Conservation (phyloP, 2,329 filamentous ascomycete genomes). For the Hypoxylon sp. region DNA sequence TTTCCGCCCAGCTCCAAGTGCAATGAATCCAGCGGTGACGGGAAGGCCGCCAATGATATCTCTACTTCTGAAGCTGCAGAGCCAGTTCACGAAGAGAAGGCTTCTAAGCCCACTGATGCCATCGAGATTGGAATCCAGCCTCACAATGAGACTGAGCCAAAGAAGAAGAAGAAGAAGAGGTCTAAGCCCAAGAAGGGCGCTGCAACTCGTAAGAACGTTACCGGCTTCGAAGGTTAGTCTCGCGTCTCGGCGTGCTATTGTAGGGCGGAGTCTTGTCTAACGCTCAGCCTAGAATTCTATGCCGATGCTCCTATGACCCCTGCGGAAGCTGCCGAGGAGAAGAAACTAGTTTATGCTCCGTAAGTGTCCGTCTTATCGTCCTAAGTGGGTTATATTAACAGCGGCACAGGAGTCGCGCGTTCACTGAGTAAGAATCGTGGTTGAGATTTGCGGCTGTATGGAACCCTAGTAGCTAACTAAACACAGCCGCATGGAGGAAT, state of each 20-base stretch:
- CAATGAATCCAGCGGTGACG: conserved; percentile 13
- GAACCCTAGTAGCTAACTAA: conserved; percentile 27
- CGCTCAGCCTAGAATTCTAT: conserved; percentile 70
- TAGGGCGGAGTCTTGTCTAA: conserved; percentile 25
- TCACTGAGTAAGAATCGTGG: conserved; percentile 66
- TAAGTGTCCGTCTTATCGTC: conserved; percentile 56
- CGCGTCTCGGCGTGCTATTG: not conserved
- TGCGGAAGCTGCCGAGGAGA: conserved; percentile 74
- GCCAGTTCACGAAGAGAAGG: conserved; percentile 6
- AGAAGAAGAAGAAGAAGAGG: conserved; percentile 60
- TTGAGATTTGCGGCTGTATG: conserved; percentile 7
- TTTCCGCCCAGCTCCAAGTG: conserved; percentile 7
- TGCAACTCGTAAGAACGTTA: conserved; percentile 61
- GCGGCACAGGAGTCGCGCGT: conserved; percentile 60
- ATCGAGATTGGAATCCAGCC: not conserved
- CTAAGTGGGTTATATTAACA: conserved; percentile 9
- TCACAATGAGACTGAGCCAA: conserved; percentile 16
- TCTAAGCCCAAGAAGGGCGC: conserved; percentile 50
- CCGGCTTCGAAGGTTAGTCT: conserved; percentile 75
- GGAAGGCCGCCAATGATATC: conserved; percentile 14
- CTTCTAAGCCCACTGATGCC: not conserved
- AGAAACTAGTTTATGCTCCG: conserved; percentile 73
- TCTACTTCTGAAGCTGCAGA: not conserved
- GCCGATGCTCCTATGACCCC: conserved; percentile 84
- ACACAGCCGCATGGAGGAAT: conserved; percentile 81